Base-by-base conservation (phyloP, 805 yeast species). In the Cyberlindnera galapagoensis region DNA sequence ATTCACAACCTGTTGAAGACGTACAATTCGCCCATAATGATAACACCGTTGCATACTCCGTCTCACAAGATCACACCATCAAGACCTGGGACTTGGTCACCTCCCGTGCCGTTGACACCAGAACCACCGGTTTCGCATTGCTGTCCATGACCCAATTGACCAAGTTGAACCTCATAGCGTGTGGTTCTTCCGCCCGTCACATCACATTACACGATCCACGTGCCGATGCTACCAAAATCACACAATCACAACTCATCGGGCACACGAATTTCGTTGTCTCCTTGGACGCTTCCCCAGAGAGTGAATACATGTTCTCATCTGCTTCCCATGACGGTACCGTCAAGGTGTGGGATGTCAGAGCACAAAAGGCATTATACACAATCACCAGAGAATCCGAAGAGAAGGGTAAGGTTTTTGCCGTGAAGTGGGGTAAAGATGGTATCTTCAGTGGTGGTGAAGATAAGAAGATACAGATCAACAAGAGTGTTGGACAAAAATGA, bases 161-260 rank as follows among this genome's bases (percentile, higher is more conserved):
- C 6, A 66, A 72, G 31, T 62, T 79, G 33, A 74, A 83, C 40
- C 63, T 92, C 34, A 60, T 92, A 19, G 95, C 88, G 7, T 75
- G 90, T 36, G 98, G 98, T n/a, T 86, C 97, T 2, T 80, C 95
- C 9, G 97, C 97, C n/a, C 80, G 98, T 59, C 97, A 92, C 59
- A 88, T 92, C 42, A 80, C 87, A 34, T 66, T 92, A 40, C 94
- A 86, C 52, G 98, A 92, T 56, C 97, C 97, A 27, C 74, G 98
- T 54, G 69, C 69, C 3, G 58, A 74, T 1, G 67, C 80, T 3
- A 65, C 73, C 6, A 69, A 76, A 7, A 70, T 80, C 24, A 69
- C 76, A 11, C 80, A 78, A 36, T 77, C 73, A 34, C 94, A 87
- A 57, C 69, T 92, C 33, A 65, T 75, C 30, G 98, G 98, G 6